Evolutionary conservation across 371 early-diverging fungal species (phyloP).

Genomic region (Nosema bombycis): DNA sequence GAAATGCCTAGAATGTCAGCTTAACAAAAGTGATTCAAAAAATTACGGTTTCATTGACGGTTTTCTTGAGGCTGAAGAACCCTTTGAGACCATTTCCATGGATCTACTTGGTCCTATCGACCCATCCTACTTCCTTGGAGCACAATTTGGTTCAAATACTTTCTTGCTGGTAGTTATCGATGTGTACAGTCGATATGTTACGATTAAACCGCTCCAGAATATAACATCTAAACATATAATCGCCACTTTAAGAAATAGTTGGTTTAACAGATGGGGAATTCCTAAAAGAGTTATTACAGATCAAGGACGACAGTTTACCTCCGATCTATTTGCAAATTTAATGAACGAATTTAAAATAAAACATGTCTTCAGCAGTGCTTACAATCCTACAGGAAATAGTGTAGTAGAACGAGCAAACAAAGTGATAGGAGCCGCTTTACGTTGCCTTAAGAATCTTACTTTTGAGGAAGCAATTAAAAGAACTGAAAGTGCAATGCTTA

Average conservation of each 20-base stretch:
- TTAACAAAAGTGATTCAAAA: neutral
- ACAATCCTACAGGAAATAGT: slow-evolving; percentile 27
- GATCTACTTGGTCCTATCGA: slow-evolving; percentile 30
- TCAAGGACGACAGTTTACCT: slow-evolving; percentile 8
- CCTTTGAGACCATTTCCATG: slow-evolving; percentile 5
- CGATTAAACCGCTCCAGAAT: neutral
- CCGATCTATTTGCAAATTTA: neutral
- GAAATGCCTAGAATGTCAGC: neutral
- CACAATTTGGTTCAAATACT: neutral
- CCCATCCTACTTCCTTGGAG: neutral
- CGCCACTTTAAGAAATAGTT: neutral
- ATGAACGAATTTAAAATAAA: neutral
- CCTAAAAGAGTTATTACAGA: slow-evolving; percentile 17
- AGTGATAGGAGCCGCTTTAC: neutral
- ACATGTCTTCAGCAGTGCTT: slow-evolving; percentile 1
- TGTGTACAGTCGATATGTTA: slow-evolving; percentile 6
- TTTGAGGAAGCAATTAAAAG: neutral
- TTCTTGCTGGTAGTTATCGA: slow-evolving; percentile 19
- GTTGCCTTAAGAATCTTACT: neutral
- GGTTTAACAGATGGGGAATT: slow-evolving; percentile 2
- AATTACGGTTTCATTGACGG: neutral
- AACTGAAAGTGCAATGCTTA: neutral
- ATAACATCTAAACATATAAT: neutral
- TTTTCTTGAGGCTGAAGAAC: neutral
- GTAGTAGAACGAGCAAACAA: slow-evolving; percentile 20